Percentiles rank a stretch among this genome's conserved stretches.
phyloP scores from a whole-genome alignment of 345 rosid genomes.

The Pugionium cornutum region DNA sequence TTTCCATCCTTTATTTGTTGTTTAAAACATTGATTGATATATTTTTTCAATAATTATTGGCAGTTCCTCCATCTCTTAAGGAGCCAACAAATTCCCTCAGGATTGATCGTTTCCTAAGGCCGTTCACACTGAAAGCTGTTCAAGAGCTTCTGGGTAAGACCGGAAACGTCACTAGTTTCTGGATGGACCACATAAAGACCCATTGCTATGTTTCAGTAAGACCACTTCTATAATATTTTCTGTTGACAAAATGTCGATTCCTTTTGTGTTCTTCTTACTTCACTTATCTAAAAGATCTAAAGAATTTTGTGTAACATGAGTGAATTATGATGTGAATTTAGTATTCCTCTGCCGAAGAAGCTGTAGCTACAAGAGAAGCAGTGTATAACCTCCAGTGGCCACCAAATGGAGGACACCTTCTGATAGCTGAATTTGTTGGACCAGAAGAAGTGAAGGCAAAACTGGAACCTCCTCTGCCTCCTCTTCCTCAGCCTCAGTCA shows the following conservation, averaged over 20 bases:
- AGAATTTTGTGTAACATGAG: slow-evolving; percentile 8
- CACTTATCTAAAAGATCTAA: background rate
- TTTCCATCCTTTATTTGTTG: slow-evolving; percentile 16
- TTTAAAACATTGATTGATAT: slow-evolving; percentile 6
- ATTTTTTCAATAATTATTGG: slow-evolving; percentile 21
- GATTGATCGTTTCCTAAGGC: slow-evolving; percentile 88
- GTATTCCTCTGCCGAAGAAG: slow-evolving; percentile 90
- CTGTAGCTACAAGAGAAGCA: slow-evolving; percentile 79
- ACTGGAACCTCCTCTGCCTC: slow-evolving; percentile 60
- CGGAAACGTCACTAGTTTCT: slow-evolving; percentile 72
- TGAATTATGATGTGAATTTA: slow-evolving; percentile 43
- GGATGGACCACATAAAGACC: slow-evolving; percentile 98
- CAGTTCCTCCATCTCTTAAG: slow-evolving; percentile 89
- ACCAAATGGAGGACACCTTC: slow-evolving; percentile 79
- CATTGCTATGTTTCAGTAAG: slow-evolving; percentile 95
- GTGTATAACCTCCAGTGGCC: slow-evolving; percentile 96
- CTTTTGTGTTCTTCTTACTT: background rate
- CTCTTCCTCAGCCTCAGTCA: slow-evolving; percentile 50
- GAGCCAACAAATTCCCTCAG: slow-evolving; percentile 79
- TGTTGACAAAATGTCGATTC: background rate
- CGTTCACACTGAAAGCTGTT: slow-evolving; percentile 95
- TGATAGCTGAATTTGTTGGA: slow-evolving; percentile 85
- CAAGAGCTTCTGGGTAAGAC: slow-evolving; percentile 93
- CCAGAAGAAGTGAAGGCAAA: slow-evolving; percentile 73
- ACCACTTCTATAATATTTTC: background rate